These are phyloP conservation scores for Lasiodiplodia citricola DNA, from an alignment of 2,329 filamentous ascomycete species.

Conservation along the genomic window DNA sequence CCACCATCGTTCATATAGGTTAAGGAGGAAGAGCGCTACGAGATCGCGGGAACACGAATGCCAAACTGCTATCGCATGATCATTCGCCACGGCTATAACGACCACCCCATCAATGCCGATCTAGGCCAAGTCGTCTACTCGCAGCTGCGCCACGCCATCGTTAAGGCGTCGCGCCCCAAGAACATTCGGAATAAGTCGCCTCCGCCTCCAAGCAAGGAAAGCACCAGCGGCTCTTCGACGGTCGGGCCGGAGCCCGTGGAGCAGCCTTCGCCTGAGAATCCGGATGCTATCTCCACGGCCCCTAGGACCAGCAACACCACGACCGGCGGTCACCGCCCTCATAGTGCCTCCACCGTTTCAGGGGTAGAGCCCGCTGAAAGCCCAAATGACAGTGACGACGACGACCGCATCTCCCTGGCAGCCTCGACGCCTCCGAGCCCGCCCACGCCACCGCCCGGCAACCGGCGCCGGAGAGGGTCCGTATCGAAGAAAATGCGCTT, in stretches of 20 bases:
- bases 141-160: slow-evolving; percentile 56
- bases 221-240: slow-evolving; percentile 18
- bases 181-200: background rate
- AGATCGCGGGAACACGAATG: slow-evolving; percentile 53
- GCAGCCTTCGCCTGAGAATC: background rate
- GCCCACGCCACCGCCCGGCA: background rate
- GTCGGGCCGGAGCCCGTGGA: background rate
- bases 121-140: slow-evolving; percentile 66
- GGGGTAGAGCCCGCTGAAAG: background rate
- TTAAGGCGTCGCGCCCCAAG: slow-evolving; percentile 27
- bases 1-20: slow-evolving; percentile 28
- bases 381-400: slow-evolving; percentile 32
- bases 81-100: slow-evolving; percentile 74
- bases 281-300: slow-evolving; percentile 44
- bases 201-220: background rate
- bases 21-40: slow-evolving; percentile 53
- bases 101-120: slow-evolving; percentile 70
- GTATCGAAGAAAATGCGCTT: slow-evolving; percentile 13
- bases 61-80: slow-evolving; percentile 72
- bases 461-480: background rate
- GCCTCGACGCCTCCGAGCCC: background rate
- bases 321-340: background rate
- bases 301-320: background rate
- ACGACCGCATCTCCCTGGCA: slow-evolving; percentile 18
- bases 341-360: background rate